These are phyloP conservation scores for Botrytis elliptica DNA, from an alignment of 2,329 filamentous ascomycete species.

Conservation along the genomic window DNA sequence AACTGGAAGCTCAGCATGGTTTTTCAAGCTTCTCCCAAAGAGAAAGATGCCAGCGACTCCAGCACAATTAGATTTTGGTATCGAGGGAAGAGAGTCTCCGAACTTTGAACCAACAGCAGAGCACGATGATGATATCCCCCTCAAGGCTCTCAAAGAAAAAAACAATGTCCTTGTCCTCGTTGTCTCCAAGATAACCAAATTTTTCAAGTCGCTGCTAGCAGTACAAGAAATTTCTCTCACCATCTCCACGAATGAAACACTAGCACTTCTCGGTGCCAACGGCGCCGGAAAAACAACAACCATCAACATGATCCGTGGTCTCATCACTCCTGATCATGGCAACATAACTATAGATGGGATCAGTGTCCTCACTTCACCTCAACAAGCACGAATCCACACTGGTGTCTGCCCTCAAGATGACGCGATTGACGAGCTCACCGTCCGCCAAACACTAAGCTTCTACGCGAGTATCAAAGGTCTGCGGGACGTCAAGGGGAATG, in stretches of 20 bases:
- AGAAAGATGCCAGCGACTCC: not conserved
- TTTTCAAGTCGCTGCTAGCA: constrained; percentile 39
- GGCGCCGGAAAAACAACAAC: constrained; percentile 65
- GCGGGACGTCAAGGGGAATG: constrained; percentile 35
- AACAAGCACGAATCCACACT: constrained; percentile 31
- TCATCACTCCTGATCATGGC: constrained; percentile 56
- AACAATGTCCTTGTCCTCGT: not conserved
- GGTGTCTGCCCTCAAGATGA: constrained; percentile 42
- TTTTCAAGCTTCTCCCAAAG: not conserved
- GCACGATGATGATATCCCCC: not conserved
- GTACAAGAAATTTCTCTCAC: constrained; percentile 65
- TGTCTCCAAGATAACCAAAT: not conserved
- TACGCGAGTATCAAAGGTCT: constrained; percentile 39
- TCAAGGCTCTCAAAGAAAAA: not conserved
- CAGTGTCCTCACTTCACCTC: constrained; percentile 44
- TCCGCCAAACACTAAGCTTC: constrained; percentile 38
- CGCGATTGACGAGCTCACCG: constrained; percentile 40
- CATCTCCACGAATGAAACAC: constrained; percentile 58
- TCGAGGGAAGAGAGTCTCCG: not conserved
- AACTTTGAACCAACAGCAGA: not conserved
- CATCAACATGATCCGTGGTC: constrained; percentile 64
- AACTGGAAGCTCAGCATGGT: not conserved
- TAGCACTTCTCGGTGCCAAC: constrained; percentile 64
- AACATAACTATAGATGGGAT: constrained; percentile 61
- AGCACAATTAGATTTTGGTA: not conserved